These are phyloP conservation scores for Penicillium brevicompactum DNA, from an alignment of 2,329 filamentous ascomycete species.

Conservation along the genomic window DNA sequence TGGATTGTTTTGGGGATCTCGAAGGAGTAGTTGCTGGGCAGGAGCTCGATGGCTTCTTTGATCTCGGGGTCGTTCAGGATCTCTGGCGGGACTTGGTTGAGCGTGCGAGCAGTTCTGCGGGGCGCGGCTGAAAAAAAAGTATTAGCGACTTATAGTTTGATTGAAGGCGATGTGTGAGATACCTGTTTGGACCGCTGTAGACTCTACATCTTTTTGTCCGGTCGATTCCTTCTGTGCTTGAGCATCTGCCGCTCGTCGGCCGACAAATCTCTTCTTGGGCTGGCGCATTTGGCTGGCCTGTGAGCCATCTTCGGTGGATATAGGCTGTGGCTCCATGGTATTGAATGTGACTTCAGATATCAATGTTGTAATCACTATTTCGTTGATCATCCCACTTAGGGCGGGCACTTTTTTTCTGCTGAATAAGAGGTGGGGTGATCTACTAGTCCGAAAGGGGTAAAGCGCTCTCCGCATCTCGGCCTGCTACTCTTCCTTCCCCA, in stretches of 20 bases:
- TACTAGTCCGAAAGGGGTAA: constrained; percentile 19
- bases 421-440: constrained; percentile 15
- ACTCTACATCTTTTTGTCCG: constrained; percentile 63
- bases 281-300: constrained; percentile 53
- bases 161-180: constrained; percentile 6
- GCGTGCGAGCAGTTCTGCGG: constrained; percentile 71
- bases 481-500: constrained; percentile 7
- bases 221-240: constrained; percentile 59
- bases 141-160: constrained; percentile 1
- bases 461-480: constrained; percentile 34
- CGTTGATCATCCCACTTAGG: constrained; percentile 16
- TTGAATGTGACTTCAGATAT: neutral
- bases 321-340: constrained; percentile 1
- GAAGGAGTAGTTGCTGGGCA: constrained; percentile 97
- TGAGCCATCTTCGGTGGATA: constrained; percentile 1
- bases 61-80: constrained; percentile 84
- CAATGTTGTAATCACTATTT: neutral
- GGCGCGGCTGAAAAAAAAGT: constrained; percentile 61
- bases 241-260: constrained; percentile 68
- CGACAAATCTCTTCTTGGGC: constrained; percentile 91
- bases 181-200: constrained; percentile 54
- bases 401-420: constrained; percentile 18
- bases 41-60: constrained; percentile 80
- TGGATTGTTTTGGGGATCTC: constrained; percentile 99
- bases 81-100: constrained; percentile 87